phyloP scores from a whole-genome alignment of 2,329 filamentous ascomycete species.

The Sordariomycetes sp. region DNA sequence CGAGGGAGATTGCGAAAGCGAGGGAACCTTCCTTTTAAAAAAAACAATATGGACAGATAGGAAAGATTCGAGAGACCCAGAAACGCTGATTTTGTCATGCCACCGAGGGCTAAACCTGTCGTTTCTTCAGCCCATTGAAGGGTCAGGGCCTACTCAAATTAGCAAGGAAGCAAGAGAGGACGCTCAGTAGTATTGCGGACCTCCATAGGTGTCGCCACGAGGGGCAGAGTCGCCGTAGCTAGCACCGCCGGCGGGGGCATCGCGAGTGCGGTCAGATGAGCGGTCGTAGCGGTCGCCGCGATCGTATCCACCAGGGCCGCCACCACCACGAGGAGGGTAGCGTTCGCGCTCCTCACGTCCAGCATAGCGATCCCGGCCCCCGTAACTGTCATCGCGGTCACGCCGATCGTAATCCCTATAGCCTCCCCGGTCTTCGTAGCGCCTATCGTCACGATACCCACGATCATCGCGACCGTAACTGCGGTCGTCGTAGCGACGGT shows the following conservation, averaged over 20 bases:
- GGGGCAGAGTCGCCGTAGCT: conserved; percentile 31
- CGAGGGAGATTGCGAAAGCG: neutral
- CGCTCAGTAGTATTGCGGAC: conserved; percentile 18
- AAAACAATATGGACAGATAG: conserved; percentile 8
- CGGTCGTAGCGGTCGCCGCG: conserved; percentile 39
- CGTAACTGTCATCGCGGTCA: conserved; percentile 24
- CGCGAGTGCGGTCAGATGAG: conserved; percentile 24
- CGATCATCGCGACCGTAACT: conserved; percentile 24
- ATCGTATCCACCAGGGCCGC: conserved; percentile 32
- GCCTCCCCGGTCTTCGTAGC: conserved; percentile 26
- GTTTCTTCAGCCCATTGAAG: neutral
- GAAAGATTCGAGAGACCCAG: no score
- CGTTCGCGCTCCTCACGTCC: conserved; percentile 37
- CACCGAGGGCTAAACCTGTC: neutral
- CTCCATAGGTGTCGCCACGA: conserved; percentile 34
- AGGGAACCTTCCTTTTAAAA: neutral
- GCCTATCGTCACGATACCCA: conserved; percentile 26
- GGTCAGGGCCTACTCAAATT: conserved; percentile 13
- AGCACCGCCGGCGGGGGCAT: conserved; percentile 23
- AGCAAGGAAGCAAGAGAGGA: neutral
- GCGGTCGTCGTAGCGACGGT: conserved; percentile 46
- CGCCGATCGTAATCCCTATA: conserved; percentile 41
- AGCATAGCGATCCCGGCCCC: conserved; percentile 27
- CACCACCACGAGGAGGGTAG: conserved; percentile 24
- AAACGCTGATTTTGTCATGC: conserved; percentile 8